Evolutionary conservation across 495 filamentous ascomycete species (phyloP), one percentile per base, ranked within the genome.

Genomic region (Parathielavia appendiculata): DNA sequence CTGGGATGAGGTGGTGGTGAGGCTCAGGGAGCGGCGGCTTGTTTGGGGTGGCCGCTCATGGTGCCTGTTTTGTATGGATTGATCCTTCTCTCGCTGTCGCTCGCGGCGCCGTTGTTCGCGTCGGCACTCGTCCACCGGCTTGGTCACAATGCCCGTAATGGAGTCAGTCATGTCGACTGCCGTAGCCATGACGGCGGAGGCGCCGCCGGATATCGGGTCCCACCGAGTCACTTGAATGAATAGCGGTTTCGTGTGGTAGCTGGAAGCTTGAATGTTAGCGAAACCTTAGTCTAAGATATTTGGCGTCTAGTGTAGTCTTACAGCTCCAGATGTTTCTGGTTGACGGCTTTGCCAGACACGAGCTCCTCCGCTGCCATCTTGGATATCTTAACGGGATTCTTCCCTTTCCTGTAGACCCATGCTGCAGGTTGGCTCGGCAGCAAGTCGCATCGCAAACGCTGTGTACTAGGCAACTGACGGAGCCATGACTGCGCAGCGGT

Each of bases 131-230:
- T 46, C 22, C 9, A 46, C 13, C 20, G 44, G 44, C 71, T 86
- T 83, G 53, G 45, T 82, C 75, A 19, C 44, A 7, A 46, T 46
- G 20, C 17, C 44, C 8, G 44, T 30, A 10, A 30, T 30, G 44
- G 44, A 46, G 6, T 46, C 10, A 5, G 44, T 46, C 44, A 46
- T 46, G 44, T 46, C 44, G 44, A 30, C 22, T 23, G 44, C 44
- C 3, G 22, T 46, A 10, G 20, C 44, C 19, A 46, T 26, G 44
- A 46, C 20, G 44, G 44, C 22, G 16, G 44, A 46, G 19, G 44
- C 22, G 19, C 20, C 22, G 11, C 20, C 44, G 19, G 44, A 10
- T 30, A 46, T 16, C 9, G 44, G 44, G 17, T 46, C 44, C 44
- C 44, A 46, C 11, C 44, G 44, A 7, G 20, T 23, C 20, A 26